These are phyloP conservation scores for Alliaria petiolata DNA, from an alignment of 345 rosid genomes.

Conservation along the genomic window DNA sequence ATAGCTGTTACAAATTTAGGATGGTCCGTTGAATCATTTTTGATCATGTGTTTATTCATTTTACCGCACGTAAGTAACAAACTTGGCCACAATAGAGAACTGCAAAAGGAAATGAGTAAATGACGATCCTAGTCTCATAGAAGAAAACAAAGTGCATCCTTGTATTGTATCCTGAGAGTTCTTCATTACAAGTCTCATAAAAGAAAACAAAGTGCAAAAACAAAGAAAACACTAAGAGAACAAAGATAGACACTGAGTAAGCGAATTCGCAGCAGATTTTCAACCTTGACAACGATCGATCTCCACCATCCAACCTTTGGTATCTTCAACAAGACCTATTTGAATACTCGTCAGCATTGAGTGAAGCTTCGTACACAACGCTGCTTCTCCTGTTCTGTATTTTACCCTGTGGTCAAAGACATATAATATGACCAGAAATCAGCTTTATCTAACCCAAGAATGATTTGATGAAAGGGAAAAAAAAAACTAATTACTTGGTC, in stretches of 20 bases:
- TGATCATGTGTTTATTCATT: no score
- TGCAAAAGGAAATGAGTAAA: no score
- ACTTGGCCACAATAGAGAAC: no score
- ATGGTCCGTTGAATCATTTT: no score
- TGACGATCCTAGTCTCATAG: neutral
- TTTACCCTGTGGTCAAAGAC: conserved; percentile 17
- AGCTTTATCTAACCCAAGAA: neutral
- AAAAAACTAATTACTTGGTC: conserved; percentile 13
- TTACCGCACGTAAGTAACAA: no score
- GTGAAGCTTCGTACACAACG: conserved; percentile 28
- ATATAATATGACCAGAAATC: neutral
- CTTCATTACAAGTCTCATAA: neutral
- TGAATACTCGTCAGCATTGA: conserved; percentile 32
- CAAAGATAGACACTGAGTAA: neutral
- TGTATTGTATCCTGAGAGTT: no score
- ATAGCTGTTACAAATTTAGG: no score
- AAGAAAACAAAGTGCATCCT: neutral
- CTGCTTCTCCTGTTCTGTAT: conserved; percentile 29
- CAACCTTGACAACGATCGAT: neutral
- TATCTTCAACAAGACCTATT: conserved; percentile 31
- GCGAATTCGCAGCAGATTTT: neutral
- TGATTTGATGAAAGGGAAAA: neutral
- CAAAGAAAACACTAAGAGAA: neutral
- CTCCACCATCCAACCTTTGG: conserved; percentile 34
- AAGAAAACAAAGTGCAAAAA: neutral